A percentile compares a stretch with the other conserved stretches of the same genome.
Conservation (phyloP, 495 filamentous ascomycete species). For the Neurospora pannonica region DNA sequence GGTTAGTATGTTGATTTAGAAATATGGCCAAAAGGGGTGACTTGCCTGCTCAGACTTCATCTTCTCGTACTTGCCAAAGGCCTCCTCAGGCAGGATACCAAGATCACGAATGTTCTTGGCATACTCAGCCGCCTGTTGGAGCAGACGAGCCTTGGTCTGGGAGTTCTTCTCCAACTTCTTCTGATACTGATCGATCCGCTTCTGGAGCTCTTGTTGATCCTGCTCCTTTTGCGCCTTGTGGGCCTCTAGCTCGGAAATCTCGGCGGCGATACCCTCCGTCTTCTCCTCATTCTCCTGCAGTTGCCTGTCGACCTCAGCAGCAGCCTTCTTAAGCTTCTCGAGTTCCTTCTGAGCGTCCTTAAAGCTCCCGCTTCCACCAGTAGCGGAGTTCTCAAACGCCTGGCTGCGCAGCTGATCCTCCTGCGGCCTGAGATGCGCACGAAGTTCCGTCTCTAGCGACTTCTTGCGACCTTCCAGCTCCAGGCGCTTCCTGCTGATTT, state of each 20-base stretch:
- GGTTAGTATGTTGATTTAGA: conserved; percentile 11
- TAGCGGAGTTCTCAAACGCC: conserved; percentile 56
- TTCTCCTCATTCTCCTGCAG: conserved; percentile 62
- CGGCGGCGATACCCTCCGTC: conserved; percentile 53
- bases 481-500: conserved; percentile 60
- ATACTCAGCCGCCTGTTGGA: conserved; percentile 66
- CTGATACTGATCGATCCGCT: conserved; percentile 75
- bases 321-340: conserved; percentile 56
- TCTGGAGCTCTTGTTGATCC: conserved; percentile 64
- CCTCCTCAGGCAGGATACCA: conserved; percentile 88
- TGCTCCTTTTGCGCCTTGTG: conserved; percentile 57
- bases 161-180: conserved; percentile 88
- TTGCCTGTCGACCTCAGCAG: conserved; percentile 54
- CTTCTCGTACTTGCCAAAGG: conserved; percentile 82
- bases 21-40: not conserved
- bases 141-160: conserved; percentile 70
- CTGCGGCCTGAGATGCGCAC: conserved; percentile 72
- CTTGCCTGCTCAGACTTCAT: conserved; percentile 62
- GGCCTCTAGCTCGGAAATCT: conserved; percentile 52
- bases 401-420: conserved; percentile 80
- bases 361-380: conserved; percentile 54
- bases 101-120: conserved; percentile 83
- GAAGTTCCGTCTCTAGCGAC: conserved; percentile 70
- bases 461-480: conserved; percentile 75
- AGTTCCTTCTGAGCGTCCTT: conserved; percentile 77